These are phyloP conservation scores for Mariannaea elegans DNA, from an alignment of 2,329 filamentous ascomycete species.

Conservation along the genomic window DNA sequence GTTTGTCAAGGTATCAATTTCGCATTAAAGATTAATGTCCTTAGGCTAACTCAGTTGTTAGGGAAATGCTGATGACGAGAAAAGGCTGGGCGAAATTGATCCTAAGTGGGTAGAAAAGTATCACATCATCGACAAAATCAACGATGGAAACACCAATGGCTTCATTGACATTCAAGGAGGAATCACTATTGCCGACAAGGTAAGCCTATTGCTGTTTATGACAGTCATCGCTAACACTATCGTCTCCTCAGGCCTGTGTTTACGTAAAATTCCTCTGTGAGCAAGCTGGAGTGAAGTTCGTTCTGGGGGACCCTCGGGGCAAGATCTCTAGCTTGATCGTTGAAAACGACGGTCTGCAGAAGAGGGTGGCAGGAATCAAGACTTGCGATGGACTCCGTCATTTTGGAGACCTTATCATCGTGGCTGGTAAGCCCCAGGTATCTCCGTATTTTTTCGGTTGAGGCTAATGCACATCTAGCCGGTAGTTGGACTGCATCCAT, in stretches of 20 bases:
- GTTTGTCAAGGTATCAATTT: constrained; percentile 4
- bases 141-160: constrained; percentile 12
- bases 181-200: constrained; percentile 40
- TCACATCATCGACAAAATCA: constrained; percentile 6
- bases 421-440: background rate
- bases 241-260: constrained; percentile 1
- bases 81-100: background rate
- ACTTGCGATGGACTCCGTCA: background rate
- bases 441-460: too few relatives aligned
- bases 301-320: constrained; percentile 1
- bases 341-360: constrained; percentile 9
- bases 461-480: constrained; percentile 5
- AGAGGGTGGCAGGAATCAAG: constrained; percentile 3
- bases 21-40: too few relatives aligned
- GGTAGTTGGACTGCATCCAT: constrained; percentile 43
- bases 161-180: constrained; percentile 31
- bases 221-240: background rate
- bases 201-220: background rate
- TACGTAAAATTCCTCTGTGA: constrained; percentile 5
- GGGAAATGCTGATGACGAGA: background rate
- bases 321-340: background rate
- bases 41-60: background rate
- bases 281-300: constrained; percentile 9
- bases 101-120: constrained; percentile 11
- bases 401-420: background rate